Percentiles rank a stretch among this genome's conserved stretches.
These are phyloP conservation scores for Soucietia sequanensis DNA, from an alignment of 805 yeast genomes.

Conservation along the genomic window DNA sequence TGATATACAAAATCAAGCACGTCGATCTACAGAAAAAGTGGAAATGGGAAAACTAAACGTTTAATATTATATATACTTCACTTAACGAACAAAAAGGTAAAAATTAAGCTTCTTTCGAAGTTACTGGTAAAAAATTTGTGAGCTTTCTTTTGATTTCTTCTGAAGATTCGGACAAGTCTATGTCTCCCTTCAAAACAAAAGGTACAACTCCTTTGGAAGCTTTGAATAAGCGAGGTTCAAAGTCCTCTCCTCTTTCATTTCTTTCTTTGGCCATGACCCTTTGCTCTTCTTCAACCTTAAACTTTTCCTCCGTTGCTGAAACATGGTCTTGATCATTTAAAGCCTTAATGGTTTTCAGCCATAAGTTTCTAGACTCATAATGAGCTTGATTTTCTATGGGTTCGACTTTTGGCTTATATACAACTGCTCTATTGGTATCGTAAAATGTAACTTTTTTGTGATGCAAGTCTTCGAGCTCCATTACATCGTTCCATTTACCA, in stretches of 20 bases:
- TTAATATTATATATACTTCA: no score
- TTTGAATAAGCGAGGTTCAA: constrained; percentile 76
- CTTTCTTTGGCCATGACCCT: constrained; percentile 72
- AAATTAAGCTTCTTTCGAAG: no score
- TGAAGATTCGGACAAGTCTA: no score
- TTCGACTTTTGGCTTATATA: constrained; percentile 67
- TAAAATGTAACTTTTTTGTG: constrained; percentile 43
- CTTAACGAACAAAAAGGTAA: no score
- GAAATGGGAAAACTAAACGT: no score
- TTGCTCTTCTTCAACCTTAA: constrained; percentile 83
- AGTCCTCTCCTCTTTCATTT: constrained; percentile 73
- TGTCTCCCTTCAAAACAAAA: no score
- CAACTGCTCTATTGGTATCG: constrained; percentile 51
- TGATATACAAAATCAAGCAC: no score
- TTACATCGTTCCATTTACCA: constrained; percentile 93
- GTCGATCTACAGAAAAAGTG: no score
- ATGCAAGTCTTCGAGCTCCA: constrained; percentile 57
- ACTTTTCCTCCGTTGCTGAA: constrained; percentile 85
- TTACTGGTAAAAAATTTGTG: no score
- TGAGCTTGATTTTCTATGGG: constrained; percentile 78
- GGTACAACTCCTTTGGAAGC: no score
- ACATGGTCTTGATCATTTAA: constrained; percentile 77
- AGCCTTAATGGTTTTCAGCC: constrained; percentile 82
- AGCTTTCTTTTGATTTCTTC: no score
- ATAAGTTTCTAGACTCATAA: constrained; percentile 76